phyloP scores from a whole-genome alignment of 129 eudicot genomes.

The Ambrosia artemisiifolia region DNA sequence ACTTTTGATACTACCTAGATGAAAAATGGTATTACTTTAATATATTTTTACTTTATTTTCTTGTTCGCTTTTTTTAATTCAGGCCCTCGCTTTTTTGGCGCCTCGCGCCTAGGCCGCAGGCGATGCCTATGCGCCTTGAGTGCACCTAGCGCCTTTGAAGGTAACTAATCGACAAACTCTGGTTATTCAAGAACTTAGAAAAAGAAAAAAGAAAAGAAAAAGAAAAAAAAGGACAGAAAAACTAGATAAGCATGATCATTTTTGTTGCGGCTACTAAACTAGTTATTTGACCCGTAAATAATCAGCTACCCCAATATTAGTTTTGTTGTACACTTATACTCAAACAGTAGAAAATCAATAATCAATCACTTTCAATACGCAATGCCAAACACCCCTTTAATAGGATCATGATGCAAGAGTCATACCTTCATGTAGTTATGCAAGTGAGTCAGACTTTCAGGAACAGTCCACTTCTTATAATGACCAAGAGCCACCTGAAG shows the following conservation, averaged over 20 bases:
- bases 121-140: too few species aligned
- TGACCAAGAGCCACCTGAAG: conserved; percentile 72
- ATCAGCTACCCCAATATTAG: not conserved
- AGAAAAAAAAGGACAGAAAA: too few species aligned
- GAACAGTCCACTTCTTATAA: conserved; percentile 70
- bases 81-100: too few species aligned
- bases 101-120: too few species aligned
- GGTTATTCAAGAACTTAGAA: not conserved
- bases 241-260: not conserved
- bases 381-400: not conserved
- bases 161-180: not conserved
- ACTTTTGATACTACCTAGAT: too few species aligned
- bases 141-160: too few species aligned
- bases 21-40: too few species aligned
- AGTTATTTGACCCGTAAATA: not conserved
- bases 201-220: not conserved
- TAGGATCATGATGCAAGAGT: too few species aligned
- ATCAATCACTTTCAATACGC: not conserved
- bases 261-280: too few species aligned
- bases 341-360: not conserved
- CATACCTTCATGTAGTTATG: conserved; percentile 70
- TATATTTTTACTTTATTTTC: too few species aligned
- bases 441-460: conserved; percentile 51
- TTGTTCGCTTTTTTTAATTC: too few species aligned
- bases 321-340: not conserved